These are phyloP conservation scores for Massospora cicadina DNA, from an alignment of 371 early-diverging fungal species.

Conservation along the genomic window DNA sequence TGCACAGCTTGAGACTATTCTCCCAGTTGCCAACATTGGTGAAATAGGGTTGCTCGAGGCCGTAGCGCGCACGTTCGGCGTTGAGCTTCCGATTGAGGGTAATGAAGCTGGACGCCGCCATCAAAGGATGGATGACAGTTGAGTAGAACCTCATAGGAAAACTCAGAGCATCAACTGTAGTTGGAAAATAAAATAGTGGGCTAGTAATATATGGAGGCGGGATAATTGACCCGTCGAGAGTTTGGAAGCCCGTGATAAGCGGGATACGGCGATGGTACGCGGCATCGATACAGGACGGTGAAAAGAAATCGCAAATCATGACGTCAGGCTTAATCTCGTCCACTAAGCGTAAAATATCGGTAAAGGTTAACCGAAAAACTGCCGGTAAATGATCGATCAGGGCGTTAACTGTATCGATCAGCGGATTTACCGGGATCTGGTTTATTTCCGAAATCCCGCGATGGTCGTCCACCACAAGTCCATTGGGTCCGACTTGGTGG, in stretches of 20 bases:
- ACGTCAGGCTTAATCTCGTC: neutral
- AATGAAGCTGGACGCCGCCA: neutral
- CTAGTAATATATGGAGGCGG: neutral
- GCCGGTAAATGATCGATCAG: neutral
- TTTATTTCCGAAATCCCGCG: neutral
- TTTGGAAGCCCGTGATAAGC: neutral
- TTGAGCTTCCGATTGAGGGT: neutral
- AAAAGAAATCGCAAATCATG: conserved; percentile 7
- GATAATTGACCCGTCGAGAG: neutral
- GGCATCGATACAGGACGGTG: neutral
- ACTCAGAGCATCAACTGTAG: neutral
- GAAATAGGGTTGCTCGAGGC: neutral
- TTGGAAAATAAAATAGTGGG: neutral
- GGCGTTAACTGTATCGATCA: neutral
- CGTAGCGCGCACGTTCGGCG: neutral
- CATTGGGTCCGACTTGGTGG: neutral
- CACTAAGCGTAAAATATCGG: neutral
- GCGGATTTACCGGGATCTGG: neutral
- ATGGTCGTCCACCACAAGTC: neutral
- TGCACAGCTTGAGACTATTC: neutral
- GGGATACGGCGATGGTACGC: neutral
- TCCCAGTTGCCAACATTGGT: neutral
- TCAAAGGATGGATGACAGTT: neutral
- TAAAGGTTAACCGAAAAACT: neutral
- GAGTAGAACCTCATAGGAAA: neutral